phyloP scores from a whole-genome alignment of 495 filamentous ascomycete species.

The Aspergillus incahuasiensis region DNA sequence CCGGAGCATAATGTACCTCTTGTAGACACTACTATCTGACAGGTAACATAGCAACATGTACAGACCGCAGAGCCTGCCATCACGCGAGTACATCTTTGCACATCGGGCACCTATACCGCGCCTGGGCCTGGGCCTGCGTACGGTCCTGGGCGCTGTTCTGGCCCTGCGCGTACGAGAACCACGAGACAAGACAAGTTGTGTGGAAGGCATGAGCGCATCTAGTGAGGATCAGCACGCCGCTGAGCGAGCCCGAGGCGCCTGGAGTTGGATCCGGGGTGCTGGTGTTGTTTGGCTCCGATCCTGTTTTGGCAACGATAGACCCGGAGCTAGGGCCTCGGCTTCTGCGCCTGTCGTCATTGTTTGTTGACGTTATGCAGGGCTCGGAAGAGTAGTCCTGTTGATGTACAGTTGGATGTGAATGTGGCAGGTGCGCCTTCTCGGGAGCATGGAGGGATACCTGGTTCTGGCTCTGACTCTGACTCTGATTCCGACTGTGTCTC shows the following conservation, averaged over 20 bases:
- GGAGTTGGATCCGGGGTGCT: not conserved
- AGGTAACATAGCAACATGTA: not conserved
- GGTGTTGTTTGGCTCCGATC: not conserved
- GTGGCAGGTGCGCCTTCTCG: not conserved
- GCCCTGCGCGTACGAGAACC: conserved; percentile 24
- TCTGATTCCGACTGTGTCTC: not conserved
- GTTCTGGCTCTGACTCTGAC: not conserved
- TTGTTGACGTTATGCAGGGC: not conserved
- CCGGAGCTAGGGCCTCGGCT: not conserved
- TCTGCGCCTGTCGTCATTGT: not conserved
- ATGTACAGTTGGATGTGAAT: not conserved
- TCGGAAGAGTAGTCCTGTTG: no score
- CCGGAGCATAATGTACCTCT: no score
- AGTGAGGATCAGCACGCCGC: conserved; percentile 25
- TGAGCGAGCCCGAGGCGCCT: not conserved
- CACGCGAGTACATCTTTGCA: conserved; percentile 31
- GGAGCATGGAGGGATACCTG: conserved; percentile 2
- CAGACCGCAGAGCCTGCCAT: conserved; percentile 18
- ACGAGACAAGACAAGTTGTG: conserved; percentile 27
- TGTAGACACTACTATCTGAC: not conserved
- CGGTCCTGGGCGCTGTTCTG: no score
- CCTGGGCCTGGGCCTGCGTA: not conserved
- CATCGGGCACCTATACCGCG: conserved; percentile 30
- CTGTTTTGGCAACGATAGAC: not conserved
- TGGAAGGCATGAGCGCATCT: conserved; percentile 36